These are phyloP conservation scores for Podila clonocystis DNA, from an alignment of 192 early-diverging fungal species.

Conservation along the genomic window DNA sequence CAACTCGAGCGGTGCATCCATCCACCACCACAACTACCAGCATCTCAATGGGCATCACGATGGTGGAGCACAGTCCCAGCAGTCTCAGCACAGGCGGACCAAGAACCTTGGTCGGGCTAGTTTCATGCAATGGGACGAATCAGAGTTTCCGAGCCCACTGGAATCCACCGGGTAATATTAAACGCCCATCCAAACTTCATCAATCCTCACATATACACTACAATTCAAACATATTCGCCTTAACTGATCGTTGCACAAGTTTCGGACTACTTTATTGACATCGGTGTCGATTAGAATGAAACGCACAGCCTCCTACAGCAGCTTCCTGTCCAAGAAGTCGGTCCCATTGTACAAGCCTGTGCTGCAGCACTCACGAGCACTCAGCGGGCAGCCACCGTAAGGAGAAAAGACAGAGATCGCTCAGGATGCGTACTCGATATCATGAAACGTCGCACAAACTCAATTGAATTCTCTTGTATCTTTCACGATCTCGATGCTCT, in stretches of 20 bases:
- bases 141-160: slow-evolving; percentile 36
- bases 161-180: slow-evolving; percentile 29
- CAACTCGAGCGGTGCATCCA: not conserved
- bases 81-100: slow-evolving; percentile 9
- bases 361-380: slow-evolving; percentile 31
- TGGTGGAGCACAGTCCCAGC: not conserved
- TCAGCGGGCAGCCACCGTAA: slow-evolving; percentile 34
- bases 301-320: slow-evolving; percentile 47
- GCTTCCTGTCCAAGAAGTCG: slow-evolving; percentile 44
- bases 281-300: slow-evolving; percentile 28
- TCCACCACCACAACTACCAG: not conserved
- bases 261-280: too few relatives aligned
- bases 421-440: not conserved
- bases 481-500: not conserved
- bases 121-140: slow-evolving; percentile 41
- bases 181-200: not conserved
- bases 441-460: not conserved
- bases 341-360: slow-evolving; percentile 29
- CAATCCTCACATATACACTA: not conserved
- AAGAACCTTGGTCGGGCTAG: slow-evolving; percentile 1
- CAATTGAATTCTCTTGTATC: not conserved
- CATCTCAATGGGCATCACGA: not conserved
- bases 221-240: not conserved
- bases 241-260: not conserved
- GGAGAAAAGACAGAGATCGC: not conserved